Percentiles rank a stretch among this genome's conserved stretches.
phyloP scores from a whole-genome alignment of 2,329 filamentous ascomycete species.

The Diaporthe sp. region DNA sequence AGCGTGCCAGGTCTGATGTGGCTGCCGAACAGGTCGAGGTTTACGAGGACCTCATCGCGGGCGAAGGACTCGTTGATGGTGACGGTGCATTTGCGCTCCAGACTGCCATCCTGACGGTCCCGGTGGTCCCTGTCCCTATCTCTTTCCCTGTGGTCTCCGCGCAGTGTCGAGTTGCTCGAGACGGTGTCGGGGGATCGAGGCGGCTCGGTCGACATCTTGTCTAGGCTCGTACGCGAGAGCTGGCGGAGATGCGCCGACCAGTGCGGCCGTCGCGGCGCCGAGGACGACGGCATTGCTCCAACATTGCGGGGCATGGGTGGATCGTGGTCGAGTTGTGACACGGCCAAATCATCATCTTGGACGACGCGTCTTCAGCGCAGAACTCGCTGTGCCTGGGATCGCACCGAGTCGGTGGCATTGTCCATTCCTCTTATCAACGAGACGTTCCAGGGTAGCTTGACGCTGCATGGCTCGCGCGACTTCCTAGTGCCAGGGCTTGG shows the following conservation, averaged over 20 bases:
- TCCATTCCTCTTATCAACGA: not conserved
- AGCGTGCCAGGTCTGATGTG: slow-evolving; percentile 76
- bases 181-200: slow-evolving; percentile 60
- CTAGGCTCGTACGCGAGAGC: slow-evolving; percentile 62
- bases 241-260: slow-evolving; percentile 69
- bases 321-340: slow-evolving; percentile 1
- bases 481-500: not conserved
- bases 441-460: not conserved
- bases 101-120: slow-evolving; percentile 47
- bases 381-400: not conserved
- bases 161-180: slow-evolving; percentile 65
- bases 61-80: slow-evolving; percentile 81
- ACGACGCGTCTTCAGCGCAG: slow-evolving; percentile 23
- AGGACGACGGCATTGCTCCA: slow-evolving; percentile 49
- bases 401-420: not conserved
- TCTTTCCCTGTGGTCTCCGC: slow-evolving; percentile 45
- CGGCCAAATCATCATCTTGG: slow-evolving; percentile 27
- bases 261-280: slow-evolving; percentile 61
- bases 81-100: slow-evolving; percentile 66
- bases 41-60: slow-evolving; percentile 84
- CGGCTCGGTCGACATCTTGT: slow-evolving; percentile 57
- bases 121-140: slow-evolving; percentile 36
- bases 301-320: slow-evolving; percentile 58
- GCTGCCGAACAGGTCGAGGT: slow-evolving; percentile 77
- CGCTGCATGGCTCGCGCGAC: not conserved